A percentile compares a stretch with the other conserved stretches of the same genome.
Evolutionary conservation across 2,329 filamentous ascomycete species (phyloP).

Genomic region (Fusarium pseudocircinatum): DNA sequence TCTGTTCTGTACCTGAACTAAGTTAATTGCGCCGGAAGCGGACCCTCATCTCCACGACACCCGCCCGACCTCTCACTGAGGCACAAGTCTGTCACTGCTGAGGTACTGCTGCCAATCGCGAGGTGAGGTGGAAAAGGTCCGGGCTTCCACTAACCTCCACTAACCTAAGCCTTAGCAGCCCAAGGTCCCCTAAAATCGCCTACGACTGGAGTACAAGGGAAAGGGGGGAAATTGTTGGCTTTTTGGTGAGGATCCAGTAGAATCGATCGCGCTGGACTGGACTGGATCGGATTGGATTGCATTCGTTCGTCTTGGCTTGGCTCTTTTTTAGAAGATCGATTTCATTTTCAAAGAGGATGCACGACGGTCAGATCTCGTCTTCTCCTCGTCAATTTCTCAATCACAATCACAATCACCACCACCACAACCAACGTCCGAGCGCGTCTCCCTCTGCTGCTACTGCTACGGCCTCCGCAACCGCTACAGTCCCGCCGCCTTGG

Average conservation of each 20-base stretch:
- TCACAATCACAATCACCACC: constrained; percentile 3
- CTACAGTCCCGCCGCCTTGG: constrained; percentile 38
- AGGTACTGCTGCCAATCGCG: constrained; percentile 12
- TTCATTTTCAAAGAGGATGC: constrained; percentile 41
- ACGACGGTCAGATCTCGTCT: constrained; percentile 37
- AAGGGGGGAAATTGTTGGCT: constrained; percentile 42
- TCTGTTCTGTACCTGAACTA: constrained; percentile 23
- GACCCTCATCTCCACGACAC: constrained; percentile 31
- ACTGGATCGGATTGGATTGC: background rate
- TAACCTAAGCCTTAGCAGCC: constrained; percentile 21
- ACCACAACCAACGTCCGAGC: constrained; percentile 26
- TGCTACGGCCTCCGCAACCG: constrained; percentile 18
- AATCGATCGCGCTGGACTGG: constrained; percentile 25
- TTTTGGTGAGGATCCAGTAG: constrained; percentile 36
- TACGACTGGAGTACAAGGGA: constrained; percentile 27
- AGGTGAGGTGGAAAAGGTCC: constrained; percentile 22
- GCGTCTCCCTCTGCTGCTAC: constrained; percentile 17
- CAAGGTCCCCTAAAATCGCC: constrained; percentile 28
- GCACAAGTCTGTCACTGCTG: constrained; percentile 7
- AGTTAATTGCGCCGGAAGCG: constrained; percentile 30
- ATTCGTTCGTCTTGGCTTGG: background rate
- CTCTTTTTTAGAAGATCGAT: background rate
- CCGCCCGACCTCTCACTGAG: constrained; percentile 3
- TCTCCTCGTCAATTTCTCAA: constrained; percentile 19
- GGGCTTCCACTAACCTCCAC: constrained; percentile 34